Evolutionary conservation across 1,139 yeast species (phyloP).

Genomic region (Chernovozyma aurita): DNA sequence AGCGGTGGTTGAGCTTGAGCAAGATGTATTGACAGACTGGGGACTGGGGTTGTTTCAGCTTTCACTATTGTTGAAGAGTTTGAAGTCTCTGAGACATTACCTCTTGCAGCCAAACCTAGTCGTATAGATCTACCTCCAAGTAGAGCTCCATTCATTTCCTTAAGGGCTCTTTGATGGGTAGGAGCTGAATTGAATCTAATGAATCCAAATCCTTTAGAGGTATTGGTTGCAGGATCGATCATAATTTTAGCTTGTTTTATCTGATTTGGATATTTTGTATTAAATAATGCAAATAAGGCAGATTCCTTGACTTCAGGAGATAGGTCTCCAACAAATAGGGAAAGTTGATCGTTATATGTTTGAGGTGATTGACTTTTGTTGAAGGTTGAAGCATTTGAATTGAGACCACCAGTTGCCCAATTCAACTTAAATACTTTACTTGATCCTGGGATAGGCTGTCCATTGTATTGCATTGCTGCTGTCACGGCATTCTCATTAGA

Average conservation of each 20-base stretch:
- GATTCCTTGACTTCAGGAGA: constrained; percentile 74
- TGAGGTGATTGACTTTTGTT: constrained; percentile 19
- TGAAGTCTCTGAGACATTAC: constrained; percentile 8
- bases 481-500: constrained; percentile 61
- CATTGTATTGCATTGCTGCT: constrained; percentile 68
- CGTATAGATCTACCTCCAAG: constrained; percentile 74
- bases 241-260: constrained; percentile 84
- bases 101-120: constrained; percentile 43
- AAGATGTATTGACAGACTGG: constrained; percentile 10
- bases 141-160: constrained; percentile 78
- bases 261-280: constrained; percentile 59
- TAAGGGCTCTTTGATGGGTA: constrained; percentile 71
- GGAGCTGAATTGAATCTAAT: constrained; percentile 72
- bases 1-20: constrained; percentile 34
- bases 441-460: constrained; percentile 60
- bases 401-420: constrained; percentile 66
- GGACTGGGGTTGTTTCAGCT: not conserved
- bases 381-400: constrained; percentile 18
- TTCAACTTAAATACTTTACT: constrained; percentile 64
- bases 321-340: constrained; percentile 85
- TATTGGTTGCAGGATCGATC: constrained; percentile 72
- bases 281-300: constrained; percentile 63
- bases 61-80: not conserved
- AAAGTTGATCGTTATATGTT: constrained; percentile 20
- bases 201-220: constrained; percentile 87